Percentiles rank a stretch among this genome's conserved stretches.
These are phyloP conservation scores for Mycosphaerella arachidis DNA, from an alignment of 2,329 filamentous ascomycete species.

Conservation along the genomic window DNA sequence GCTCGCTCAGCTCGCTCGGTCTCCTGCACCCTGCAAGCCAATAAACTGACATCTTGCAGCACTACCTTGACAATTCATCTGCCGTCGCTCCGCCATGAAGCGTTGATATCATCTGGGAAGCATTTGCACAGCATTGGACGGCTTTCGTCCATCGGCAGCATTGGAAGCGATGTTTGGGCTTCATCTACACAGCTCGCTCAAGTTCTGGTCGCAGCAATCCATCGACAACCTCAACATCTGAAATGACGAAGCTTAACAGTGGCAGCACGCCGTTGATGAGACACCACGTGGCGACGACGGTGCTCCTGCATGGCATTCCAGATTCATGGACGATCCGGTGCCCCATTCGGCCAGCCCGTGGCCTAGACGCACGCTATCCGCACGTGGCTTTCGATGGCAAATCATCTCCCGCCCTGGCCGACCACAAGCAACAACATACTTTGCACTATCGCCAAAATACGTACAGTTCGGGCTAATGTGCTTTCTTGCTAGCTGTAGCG, in stretches of 20 bases:
- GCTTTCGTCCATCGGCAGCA: background rate
- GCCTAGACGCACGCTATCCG: slow-evolving; percentile 4
- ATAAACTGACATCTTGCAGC: background rate
- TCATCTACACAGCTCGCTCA: background rate
- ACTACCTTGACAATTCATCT: too few relatives aligned
- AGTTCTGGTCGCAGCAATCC: background rate
- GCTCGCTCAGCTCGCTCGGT: background rate
- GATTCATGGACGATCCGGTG: background rate
- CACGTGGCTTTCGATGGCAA: slow-evolving; percentile 7
- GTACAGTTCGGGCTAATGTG: background rate
- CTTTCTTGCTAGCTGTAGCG: background rate
- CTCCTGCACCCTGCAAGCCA: background rate
- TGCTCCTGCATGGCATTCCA: background rate
- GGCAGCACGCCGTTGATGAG: background rate
- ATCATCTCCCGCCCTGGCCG: slow-evolving; percentile 1
- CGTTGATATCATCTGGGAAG: too few relatives aligned
- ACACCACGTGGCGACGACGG: background rate
- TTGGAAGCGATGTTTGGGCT: background rate
- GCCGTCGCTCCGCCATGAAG: too few relatives aligned
- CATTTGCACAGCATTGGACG: too few relatives aligned
- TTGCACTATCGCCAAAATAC: background rate
- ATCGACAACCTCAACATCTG: background rate
- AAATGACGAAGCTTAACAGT: background rate
- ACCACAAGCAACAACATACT: background rate
- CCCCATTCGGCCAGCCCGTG: background rate